Percentiles rank a stretch among this genome's conserved stretches.
Evolutionary conservation across 2,329 filamentous ascomycete species (phyloP).

Genomic region (Sporothrix curviconia): DNA sequence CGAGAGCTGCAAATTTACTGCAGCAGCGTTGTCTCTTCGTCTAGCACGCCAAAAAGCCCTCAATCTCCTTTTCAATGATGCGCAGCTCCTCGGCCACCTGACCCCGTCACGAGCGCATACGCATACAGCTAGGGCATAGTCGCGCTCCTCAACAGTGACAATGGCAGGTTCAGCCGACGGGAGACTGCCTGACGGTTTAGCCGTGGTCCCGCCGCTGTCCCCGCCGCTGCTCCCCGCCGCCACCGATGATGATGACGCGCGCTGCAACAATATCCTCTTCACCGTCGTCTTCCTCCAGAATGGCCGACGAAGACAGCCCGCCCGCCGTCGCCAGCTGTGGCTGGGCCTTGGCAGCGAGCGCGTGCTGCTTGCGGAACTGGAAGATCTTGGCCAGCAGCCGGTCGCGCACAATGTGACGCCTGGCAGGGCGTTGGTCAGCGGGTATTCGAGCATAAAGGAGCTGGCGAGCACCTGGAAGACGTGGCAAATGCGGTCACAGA

Average conservation of each 20-base stretch:
- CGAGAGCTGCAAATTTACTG: slow-evolving; percentile 31
- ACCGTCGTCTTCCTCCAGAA: background rate
- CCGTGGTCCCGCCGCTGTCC: background rate
- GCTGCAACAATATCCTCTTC: background rate
- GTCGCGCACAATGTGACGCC: slow-evolving; percentile 76
- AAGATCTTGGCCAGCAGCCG: slow-evolving; percentile 81
- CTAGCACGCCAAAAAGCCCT: slow-evolving; percentile 57
- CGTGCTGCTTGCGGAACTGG: slow-evolving; percentile 68
- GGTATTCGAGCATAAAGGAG: slow-evolving; percentile 90
- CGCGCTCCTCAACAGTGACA: slow-evolving; percentile 57
- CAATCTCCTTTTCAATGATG: slow-evolving; percentile 54
- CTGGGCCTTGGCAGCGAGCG: slow-evolving; percentile 18
- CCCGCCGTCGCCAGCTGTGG: background rate
- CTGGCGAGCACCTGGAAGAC: slow-evolving; percentile 80
- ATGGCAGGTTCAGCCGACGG: background rate
- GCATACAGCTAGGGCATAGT: slow-evolving; percentile 91
- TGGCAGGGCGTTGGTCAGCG: slow-evolving; percentile 80
- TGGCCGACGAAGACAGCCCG: background rate
- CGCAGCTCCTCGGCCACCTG: slow-evolving; percentile 60
- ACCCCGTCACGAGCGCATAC: slow-evolving; percentile 66
- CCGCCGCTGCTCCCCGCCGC: background rate
- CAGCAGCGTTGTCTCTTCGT: slow-evolving; percentile 52
- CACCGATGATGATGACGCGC: background rate
- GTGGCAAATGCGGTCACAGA: slow-evolving; percentile 88
- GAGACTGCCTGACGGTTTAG: background rate